Evolutionary conservation across 2,329 filamentous ascomycete species (phyloP), one percentile per base, ranked within the genome.

Genomic region (Ophiostoma montium): DNA sequence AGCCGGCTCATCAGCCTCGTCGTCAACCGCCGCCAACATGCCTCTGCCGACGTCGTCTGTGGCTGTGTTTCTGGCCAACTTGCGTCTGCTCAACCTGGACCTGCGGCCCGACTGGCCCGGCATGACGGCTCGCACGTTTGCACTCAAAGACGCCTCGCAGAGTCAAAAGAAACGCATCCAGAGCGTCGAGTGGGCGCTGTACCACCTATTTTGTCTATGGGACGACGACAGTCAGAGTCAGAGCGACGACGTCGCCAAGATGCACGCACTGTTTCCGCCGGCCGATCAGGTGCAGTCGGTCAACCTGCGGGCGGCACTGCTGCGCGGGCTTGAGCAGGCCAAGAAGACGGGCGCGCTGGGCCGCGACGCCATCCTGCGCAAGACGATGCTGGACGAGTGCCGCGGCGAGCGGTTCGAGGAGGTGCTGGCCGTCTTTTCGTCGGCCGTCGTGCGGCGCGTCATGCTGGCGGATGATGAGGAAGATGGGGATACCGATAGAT

Each of bases 321-420:
- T 89, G 58, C 78, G 87, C 63, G 80, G 75, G 56, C 76, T 98
- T 48, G 85, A 90, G 54, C 82, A 86, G 47, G 71, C 87, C 52
- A 96, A 96, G 69, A 94, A 94, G 68, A 86, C 79, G 66, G 89
- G 88, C 30, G 70, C 82, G 0, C 70, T 96, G 9, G 86, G 87
- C 3, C 75, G 86, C 46, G 88, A 95, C 59, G 76, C 77, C n/a
- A 76, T 94, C 1, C 67, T 96, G 31, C 79, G 92, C 47, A 95
- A 95, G 68, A 94, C 87, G 0, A 95, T 95, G 86, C 70, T 98
- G 47, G 92, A 98, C 61, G 90, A 98, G 58, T 98, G 92, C 67
- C 89, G 84, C 56, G 90, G 90, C 6, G 88, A 95, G 49, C 82
- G 86, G 54, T 77, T 96, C 49, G 88, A 89, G 61, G 92, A 98